A percentile compares a stretch with the other conserved stretches of the same genome.
phyloP scores from a whole-genome alignment of 2,329 filamentous ascomycete species.

The Fusarium abutilonis region DNA sequence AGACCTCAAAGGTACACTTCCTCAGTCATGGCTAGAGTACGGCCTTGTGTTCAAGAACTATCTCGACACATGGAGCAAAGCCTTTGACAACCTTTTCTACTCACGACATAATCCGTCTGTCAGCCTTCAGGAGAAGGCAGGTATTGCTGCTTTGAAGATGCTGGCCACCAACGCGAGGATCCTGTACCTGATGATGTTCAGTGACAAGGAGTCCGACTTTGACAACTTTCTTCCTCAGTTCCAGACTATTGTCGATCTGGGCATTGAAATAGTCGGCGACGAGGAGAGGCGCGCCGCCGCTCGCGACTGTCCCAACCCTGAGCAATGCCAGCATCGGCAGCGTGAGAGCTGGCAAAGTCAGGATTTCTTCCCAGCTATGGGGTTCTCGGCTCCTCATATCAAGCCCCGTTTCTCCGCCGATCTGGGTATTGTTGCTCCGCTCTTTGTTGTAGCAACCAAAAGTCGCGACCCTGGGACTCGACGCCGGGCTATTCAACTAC shows the following conservation, averaged over 20 bases:
- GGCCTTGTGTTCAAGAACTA: conserved; percentile 60
- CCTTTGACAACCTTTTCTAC: conserved; percentile 65
- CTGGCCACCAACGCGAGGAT: conserved; percentile 67
- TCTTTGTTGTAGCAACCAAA: conserved; percentile 74
- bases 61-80: conserved; percentile 64
- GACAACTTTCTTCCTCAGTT: conserved; percentile 65
- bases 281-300: conserved; percentile 63
- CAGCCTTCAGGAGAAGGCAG: conserved; percentile 65
- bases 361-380: conserved; percentile 53
- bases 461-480: conserved; percentile 67
- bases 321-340: conserved; percentile 55
- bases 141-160: conserved; percentile 71
- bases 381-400: conserved; percentile 61
- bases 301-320: conserved; percentile 56
- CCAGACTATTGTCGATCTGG: conserved; percentile 64
- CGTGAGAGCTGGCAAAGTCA: conserved; percentile 24
- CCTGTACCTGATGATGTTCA: conserved; percentile 69
- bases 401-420: conserved; percentile 72
- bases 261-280: conserved; percentile 67
- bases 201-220: conserved; percentile 66
- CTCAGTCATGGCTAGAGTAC: conserved; percentile 58
- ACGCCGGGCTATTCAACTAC: conserved; percentile 68
- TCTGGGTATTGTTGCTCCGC: conserved; percentile 70
- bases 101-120: conserved; percentile 60
- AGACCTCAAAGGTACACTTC: conserved; percentile 64